Evolutionary conservation across 768 basidiomycete genomes (phyloP), one percentile per base, ranked within the genome.

Genomic region (Coprinopsis cinerea): DNA sequence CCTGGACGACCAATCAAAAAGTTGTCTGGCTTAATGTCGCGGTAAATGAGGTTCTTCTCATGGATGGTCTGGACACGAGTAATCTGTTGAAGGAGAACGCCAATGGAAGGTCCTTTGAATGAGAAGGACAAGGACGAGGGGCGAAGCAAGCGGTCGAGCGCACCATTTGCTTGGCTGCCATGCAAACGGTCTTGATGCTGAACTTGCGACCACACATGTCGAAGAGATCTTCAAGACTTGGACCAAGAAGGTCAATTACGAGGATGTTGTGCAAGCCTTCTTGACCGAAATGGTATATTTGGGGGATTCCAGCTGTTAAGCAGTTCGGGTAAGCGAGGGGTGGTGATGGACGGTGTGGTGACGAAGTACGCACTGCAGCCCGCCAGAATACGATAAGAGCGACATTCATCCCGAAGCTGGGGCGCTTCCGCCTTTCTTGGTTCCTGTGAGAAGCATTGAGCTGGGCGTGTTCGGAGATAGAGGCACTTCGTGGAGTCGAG

Each of bases 1-100:
- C 83, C 85, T 7, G 95, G 85, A 18, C 95, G 85, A 30, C 96
- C 96, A 63, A 98, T 87, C 57, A 99, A 79, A 67, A 99, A 99
- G 70, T 99, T 99, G 73, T 98, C 96, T 9, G 96, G 96, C 68
- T 99, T 99, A 74, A 99, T 98, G 66, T 99, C 96, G 48, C 96
- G 88, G 67, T 99, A 98, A 60, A 99, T 98, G 61, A 99, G 82
- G 69, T 96, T 97, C 79, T 97, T 98, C 70, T 97, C 95, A 68
- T 99, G 96, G 46, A 99, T 97, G 15, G 89, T 95, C 68, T 98
- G 95, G 17, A 96, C 93, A 59, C 96, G 84, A 44, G 90, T 82
- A 52, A 99, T 75, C 95, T 98, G 56, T 27, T 52, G 35, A 36
- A 34, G 42, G 5, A 44, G 42, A 51, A 37, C 25, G 55, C 49